Base-by-base conservation (phyloP, 2,329 filamentous ascomycete genomes). In the Colletotrichum eleusines region DNA sequence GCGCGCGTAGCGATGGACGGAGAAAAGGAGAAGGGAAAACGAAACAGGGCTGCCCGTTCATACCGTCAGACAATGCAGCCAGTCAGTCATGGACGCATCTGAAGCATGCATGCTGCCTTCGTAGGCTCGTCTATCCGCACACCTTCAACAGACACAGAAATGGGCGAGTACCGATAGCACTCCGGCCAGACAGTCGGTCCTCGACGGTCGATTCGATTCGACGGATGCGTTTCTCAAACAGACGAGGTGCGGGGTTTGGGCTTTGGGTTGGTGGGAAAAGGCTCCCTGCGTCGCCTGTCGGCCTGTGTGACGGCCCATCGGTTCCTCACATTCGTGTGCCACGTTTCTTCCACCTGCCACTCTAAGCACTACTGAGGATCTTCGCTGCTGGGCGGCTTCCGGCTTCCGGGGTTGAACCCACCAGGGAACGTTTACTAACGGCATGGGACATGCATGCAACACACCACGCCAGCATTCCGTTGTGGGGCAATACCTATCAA, bases 271-370 rank as follows among this genome's bases (percentile, higher is more conserved):
- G 63, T 66, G 63, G 63, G 63, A 57, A 70, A 57, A 70, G 63
- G 67, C 63, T 57, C 54, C 46, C 31, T 66, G 67, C 55, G 62
- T 55, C 40, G 63, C 55, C 46, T 66, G 59, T 66, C 31, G 40
- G 59, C 44, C 42, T 35, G 63, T 58, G 68, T 61, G 68, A 70
- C 63, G 68, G 55, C 68, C 68, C 57, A 67, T 69, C 69, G 60
- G 69, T 71, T 69, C 69, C 69, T 63, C 64, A 55, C 44, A 50
- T 71, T 69, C 18, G 58, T 69, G 69, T 71, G 69, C 69, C 69
- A 71, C 69, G 69, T 71, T 71, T 71, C 69, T 69, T 46, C 69
- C 65, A 69, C 69, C 69, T 71, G 69, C 46, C 59, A 69, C 38
- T 60, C 59, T 71, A 46, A 11, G 46, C 14, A 26, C 23, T 28